These are phyloP conservation scores for Fusarium neocosmosporiellum DNA, from an alignment of 2,329 filamentous ascomycete species.

Conservation along the genomic window DNA sequence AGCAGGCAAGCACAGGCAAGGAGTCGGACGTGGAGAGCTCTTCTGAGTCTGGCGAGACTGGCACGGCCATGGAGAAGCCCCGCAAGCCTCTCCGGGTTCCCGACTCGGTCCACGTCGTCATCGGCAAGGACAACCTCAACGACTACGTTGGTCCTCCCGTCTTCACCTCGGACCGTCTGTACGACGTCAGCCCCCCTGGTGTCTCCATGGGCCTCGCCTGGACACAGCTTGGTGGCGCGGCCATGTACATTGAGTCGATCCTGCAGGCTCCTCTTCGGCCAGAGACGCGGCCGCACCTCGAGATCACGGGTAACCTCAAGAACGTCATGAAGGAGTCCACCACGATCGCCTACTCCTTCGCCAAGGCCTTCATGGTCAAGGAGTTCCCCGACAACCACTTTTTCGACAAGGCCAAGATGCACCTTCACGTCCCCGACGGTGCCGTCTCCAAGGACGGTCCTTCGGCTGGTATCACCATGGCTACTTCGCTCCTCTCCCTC, in stretches of 20 bases:
- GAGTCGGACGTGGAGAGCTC: slow-evolving; percentile 39
- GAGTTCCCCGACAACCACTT: slow-evolving; percentile 92
- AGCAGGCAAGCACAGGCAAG: slow-evolving; percentile 59
- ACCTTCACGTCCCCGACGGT: slow-evolving; percentile 96
- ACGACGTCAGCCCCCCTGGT: slow-evolving; percentile 91
- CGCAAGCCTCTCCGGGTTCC: slow-evolving; percentile 85
- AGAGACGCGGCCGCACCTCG: slow-evolving; percentile 80
- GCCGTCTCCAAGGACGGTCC: slow-evolving; percentile 95
- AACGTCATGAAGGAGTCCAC: slow-evolving; percentile 99
- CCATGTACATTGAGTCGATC: slow-evolving; percentile 97
- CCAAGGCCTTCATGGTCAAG: slow-evolving; percentile 87
- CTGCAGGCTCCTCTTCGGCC: slow-evolving; percentile 83
- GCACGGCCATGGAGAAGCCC: slow-evolving; percentile 69
- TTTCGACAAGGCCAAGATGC: slow-evolving; percentile 94
- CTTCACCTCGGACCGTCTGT: slow-evolving; percentile 94
- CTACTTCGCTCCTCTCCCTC: slow-evolving; percentile 88
- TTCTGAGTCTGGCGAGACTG: slow-evolving; percentile 50
- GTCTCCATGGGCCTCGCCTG: slow-evolving; percentile 98
- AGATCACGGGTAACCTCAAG: slow-evolving; percentile 95
- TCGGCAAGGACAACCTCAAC: slow-evolving; percentile 89
- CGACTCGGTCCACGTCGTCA: slow-evolving; percentile 85
- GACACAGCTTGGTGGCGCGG: slow-evolving; percentile 96
- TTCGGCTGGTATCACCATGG: slow-evolving; percentile 97
- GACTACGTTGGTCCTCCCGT: slow-evolving; percentile 97
- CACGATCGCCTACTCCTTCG: slow-evolving; percentile 93